Evolutionary conservation across 1,139 yeast species (phyloP), one percentile per base, ranked within the genome.

Genomic region (Arxiozyma bovina): DNA sequence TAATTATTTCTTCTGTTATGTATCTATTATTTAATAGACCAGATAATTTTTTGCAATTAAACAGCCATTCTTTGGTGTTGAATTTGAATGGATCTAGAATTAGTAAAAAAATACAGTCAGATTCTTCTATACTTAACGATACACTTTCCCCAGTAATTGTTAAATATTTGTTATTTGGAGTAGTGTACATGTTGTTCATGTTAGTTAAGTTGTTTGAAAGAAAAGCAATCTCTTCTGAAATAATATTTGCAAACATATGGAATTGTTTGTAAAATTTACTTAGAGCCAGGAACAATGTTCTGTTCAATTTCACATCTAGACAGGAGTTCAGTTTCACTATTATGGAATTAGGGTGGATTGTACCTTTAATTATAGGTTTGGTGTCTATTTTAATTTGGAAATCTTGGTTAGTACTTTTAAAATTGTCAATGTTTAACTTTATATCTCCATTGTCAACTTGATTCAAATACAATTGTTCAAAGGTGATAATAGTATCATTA

Each of bases 381-480:
- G 27, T 20, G 8, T 48, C 47, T 3, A 41, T 48, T 42, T 51
- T 51, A 4, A 51, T 38, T 38, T 47, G 51, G 40, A 51, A 42
- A 22, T 42, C 54, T n/a, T 53, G 54, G 12, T 58, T 60, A 1
- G 22, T 40, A 8, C 54, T n/a, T 23, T 48, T 52, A 9, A 60
- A 6, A 20, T 53, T 45, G 43, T 53, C 51, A 3, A 61, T 25
- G 25, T 52, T 50, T 1, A 59, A 12, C 17, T 38, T 50, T n/a
- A 51, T 51, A 23, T 55, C 57, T 27, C 51, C 52, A 48, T 55
- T 55, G 15, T 54, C 59, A 38, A 52, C 38, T 34, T 53, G 53
- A 51, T 58, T 58, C 20, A 62, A 21, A 22, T 54, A 54, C 1
- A 58, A 38, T 34, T 55, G 52, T 22, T 51, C 51, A 3, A 61